Base-by-base conservation (phyloP, 2,329 filamentous ascomycete species). In the Ophiosphaerella korrae region DNA sequence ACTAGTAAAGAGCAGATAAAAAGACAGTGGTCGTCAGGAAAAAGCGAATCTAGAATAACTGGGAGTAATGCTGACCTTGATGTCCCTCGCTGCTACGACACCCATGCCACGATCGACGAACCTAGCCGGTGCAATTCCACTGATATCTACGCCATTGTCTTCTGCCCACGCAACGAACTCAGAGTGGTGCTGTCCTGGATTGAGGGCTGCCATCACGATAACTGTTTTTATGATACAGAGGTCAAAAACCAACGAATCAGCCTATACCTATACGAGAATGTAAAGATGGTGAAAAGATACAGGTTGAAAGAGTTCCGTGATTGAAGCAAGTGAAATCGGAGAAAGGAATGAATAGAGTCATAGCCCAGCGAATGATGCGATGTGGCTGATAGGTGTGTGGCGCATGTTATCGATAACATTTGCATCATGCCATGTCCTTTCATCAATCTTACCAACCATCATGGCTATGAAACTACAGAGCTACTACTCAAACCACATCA, bases 31-130 rank as follows among this genome's bases (percentile, higher is more conserved):
- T 32, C 11, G 7, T 5, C 16, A 11, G 13, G 12, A 29, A 33
- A 21, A n/a, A 12, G 3, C 21, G 5, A 29, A 26, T 11, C n/a
- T 16, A 16, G 14, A 13, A 26, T 42, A 33, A 39, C 9, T 31
- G 14, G 13, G 36, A 21, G 29, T 12, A 29, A 16, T 29, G 67
- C 68, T 64, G 75, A 89, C 89, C 75, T 88, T 77, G 53, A 94
- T 80, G 12, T 81, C 75, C 24, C 82, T 80, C 11, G 84, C 86
- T 5, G 90, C 88, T 43, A 92, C 80, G 49, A 96, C 85, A 40
- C 92, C 92, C 45, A 94, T 82, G 24, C 92, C 92, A 47, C 88
- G 82, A 1, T 86, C 88, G 5, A 86, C 83, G 13, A 96, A 85
- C 34, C 78, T 78, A 35, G 84, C 81, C 5, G 90, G 86, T 2